Conservation (phyloP, 202 grass and related monocot species). For the Alloteropsis angusta region DNA sequence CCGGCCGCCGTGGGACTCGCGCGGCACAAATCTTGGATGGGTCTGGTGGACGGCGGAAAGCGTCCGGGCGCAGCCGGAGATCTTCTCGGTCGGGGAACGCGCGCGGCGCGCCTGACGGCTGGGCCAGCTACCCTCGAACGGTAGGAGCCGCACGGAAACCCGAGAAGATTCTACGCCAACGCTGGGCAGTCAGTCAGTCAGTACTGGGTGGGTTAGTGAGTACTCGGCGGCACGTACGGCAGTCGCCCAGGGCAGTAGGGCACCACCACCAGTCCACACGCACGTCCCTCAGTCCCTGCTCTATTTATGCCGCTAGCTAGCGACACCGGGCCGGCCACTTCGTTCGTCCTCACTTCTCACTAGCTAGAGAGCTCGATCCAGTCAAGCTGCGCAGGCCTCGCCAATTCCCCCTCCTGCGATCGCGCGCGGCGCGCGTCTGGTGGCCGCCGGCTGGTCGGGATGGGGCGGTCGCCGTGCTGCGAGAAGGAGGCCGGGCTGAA, state of each 20-base stretch:
- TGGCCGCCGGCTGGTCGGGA: background rate
- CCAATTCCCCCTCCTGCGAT: background rate
- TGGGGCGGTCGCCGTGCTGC: slow-evolving; percentile 82
- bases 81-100: too few relatives aligned
- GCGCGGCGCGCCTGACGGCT: background rate
- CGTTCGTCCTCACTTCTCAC: background rate
- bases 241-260: background rate
- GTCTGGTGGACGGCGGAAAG: background rate
- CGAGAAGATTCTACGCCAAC: slow-evolving; percentile 16
- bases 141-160: slow-evolving; percentile 12
- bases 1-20: background rate
- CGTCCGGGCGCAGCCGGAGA: too few relatives aligned
- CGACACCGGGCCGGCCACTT: background rate
- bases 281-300: too few relatives aligned
- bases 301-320: slow-evolving; percentile 33
- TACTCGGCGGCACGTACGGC: background rate
- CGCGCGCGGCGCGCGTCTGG: background rate
- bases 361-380: background rate
- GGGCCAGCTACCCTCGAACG: background rate
- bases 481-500: slow-evolving; percentile 77
- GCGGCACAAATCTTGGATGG: background rate
- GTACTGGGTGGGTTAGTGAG: background rate
- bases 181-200: background rate
- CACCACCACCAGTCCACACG: too few relatives aligned
- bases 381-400: too few relatives aligned